Evolutionary conservation across 2,329 filamentous ascomycete species (phyloP).

Genomic region (Diaporthe longicolla): DNA sequence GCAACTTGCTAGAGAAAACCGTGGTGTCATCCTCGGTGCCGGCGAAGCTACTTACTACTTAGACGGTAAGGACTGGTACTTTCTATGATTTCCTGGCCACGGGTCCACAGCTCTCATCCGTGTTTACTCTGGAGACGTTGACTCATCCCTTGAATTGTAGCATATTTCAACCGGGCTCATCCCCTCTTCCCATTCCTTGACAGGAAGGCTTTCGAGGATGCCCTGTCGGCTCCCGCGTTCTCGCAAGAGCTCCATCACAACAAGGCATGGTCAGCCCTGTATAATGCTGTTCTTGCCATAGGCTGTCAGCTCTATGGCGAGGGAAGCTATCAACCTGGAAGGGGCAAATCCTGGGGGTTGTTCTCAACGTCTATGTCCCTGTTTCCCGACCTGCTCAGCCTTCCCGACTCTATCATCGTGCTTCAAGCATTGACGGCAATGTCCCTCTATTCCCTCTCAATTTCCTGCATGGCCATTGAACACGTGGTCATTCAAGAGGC

Average conservation of each 20-base stretch:
- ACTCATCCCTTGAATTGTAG: conserved; percentile 40
- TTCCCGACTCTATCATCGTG: conserved; percentile 50
- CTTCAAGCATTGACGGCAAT: conserved; percentile 52
- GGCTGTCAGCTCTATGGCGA: conserved; percentile 54
- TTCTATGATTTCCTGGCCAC: conserved; percentile 28
- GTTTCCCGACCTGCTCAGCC: conserved; percentile 52
- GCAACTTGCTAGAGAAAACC: conserved; percentile 18
- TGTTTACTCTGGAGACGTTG: background rate
- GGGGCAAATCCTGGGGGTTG: conserved; percentile 56
- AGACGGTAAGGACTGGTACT: conserved; percentile 47
- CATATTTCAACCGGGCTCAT: conserved; percentile 58
- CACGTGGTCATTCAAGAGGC: conserved; percentile 51
- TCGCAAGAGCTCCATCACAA: conserved; percentile 46
- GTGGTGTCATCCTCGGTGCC: conserved; percentile 35
- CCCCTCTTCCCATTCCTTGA: conserved; percentile 58
- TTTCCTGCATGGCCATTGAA: conserved; percentile 51
- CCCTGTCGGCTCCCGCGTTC: conserved; percentile 49
- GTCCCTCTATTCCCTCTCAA: conserved; percentile 48
- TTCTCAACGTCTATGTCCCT: conserved; percentile 55
- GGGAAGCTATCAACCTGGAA: conserved; percentile 56
- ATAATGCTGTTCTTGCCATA: conserved; percentile 55
- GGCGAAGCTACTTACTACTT: background rate
- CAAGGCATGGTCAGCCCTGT: conserved; percentile 55
- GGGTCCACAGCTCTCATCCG: background rate
- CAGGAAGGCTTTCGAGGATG: conserved; percentile 52